Evolutionary conservation across 306 rosid species (phyloP), one percentile per base, ranked within the genome.

Genomic region (Lathyrus aphaca): DNA sequence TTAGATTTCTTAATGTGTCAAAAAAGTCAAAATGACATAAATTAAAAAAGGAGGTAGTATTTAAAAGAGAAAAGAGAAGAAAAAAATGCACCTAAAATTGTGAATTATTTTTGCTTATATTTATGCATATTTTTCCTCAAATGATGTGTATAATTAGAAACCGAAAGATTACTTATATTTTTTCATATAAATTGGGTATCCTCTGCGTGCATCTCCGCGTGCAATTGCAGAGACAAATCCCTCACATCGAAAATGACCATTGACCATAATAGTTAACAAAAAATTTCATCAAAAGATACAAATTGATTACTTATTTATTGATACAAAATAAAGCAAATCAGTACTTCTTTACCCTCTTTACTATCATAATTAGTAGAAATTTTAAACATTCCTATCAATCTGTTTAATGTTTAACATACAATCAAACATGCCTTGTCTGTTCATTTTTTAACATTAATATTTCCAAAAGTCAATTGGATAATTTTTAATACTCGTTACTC

Each of bases 381-480:
- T 45, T n/a, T 6, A n/a, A 46, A 49, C 10, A 16, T 8, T 49
- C 4, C 1, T 49, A 17, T 17, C 55, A 7, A 15, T 17, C n/a
- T 21, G 27, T 12, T 49, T 61, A 17, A 10, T 53, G 59, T 10
- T 53, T 19, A 53, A 10, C 1, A 4, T 2, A 18, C 4, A 51
- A 1, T 9, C n/a, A 51, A 51, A 9, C 64, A 27, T 19, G 50
- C 4, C 50, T 17, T 29, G 2, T 32, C 43, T 14, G 7, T 13
- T 44, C 10, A 14, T 45, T 14, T 14, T 12, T 4, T n/a, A 14
- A 44, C 17, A 14, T 16, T 13, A 43, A 43, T 43, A 9, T 50
- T 44, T 39, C 10, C 12, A 54, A 18, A 66, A 60, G 61, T 67
- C 64, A 65, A 67, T 1, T 4, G 54, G 25, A 44, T 55, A 21